Evolutionary conservation across 2,329 filamentous ascomycete species (phyloP).

Genomic region (Fusarium verrucosum): DNA sequence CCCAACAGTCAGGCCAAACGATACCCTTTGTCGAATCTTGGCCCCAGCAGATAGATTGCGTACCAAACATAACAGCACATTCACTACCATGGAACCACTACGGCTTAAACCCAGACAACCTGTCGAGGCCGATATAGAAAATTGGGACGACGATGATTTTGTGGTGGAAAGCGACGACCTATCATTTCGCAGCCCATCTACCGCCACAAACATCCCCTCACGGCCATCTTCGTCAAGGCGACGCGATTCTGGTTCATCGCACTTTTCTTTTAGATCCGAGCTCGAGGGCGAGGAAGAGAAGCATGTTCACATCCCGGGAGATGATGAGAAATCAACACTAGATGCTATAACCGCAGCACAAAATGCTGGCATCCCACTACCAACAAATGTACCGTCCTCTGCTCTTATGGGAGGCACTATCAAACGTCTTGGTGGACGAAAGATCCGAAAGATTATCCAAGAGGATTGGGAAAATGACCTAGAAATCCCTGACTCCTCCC

Average conservation of each 20-base stretch:
- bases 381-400: conserved; percentile 84
- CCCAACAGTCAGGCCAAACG: conserved; percentile 29
- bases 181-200: conserved; percentile 63
- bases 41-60: conserved; percentile 18
- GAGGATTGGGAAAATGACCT: conserved; percentile 86
- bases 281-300: conserved; percentile 87
- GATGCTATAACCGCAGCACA: conserved; percentile 90
- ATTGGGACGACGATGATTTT: conserved; percentile 83
- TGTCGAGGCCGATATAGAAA: conserved; percentile 72
- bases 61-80: conserved; percentile 16
- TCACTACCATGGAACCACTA: conserved; percentile 61
- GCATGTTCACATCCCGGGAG: conserved; percentile 83
- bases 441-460: conserved; percentile 75
- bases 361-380: conserved; percentile 90
- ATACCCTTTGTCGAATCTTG: conserved; percentile 24
- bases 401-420: conserved; percentile 93
- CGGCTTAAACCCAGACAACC: conserved; percentile 63
- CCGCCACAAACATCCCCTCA: conserved; percentile 54
- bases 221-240: conserved; percentile 56
- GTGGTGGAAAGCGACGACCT: conserved; percentile 74
- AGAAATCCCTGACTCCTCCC: conserved; percentile 69
- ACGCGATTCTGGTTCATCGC: conserved; percentile 83
- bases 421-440: conserved; percentile 82
- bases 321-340: conserved; percentile 83
- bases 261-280: conserved; percentile 83